Conservation (phyloP, 805 yeast genomes). For the Candida ipomoeae region DNA sequence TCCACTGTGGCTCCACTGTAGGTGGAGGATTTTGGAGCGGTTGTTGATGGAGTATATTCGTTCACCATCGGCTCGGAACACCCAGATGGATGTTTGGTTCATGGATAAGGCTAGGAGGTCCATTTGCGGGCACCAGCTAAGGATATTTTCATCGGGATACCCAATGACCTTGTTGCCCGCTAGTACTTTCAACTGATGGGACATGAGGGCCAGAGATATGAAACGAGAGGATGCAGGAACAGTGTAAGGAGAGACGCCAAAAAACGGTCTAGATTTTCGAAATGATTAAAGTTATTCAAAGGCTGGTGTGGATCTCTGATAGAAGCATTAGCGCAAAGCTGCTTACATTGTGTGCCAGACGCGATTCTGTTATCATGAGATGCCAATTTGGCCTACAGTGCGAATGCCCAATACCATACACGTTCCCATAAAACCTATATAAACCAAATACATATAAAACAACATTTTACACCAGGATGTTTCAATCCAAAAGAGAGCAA, state of each 20-base stretch:
- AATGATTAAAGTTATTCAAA: neutral
- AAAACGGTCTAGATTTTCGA: neutral
- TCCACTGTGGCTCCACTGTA: conserved; percentile 35
- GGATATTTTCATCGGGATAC: conserved; percentile 33
- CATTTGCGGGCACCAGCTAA: conserved; percentile 51
- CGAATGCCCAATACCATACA: neutral
- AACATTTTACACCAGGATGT: too few species aligned
- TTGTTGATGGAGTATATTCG: conserved; percentile 47
- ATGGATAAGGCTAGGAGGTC: conserved; percentile 49
- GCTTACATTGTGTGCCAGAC: neutral
- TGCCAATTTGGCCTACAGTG: neutral
- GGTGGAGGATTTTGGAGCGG: conserved; percentile 27
- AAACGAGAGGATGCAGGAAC: neutral
- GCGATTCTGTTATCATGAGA: neutral
- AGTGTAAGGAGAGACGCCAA: neutral
- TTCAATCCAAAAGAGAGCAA: neutral
- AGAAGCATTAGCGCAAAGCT: neutral
- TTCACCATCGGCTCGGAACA: conserved; percentile 52
- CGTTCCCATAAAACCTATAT: neutral
- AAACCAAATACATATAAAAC: neutral
- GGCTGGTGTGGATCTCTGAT: neutral
- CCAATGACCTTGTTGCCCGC: conserved; percentile 17
- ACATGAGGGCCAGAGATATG: neutral
- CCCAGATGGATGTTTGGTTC: conserved; percentile 46
- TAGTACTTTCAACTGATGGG: conserved; percentile 4